Percentiles rank a stretch among this genome's conserved stretches.
phyloP scores from a whole-genome alignment of 208 protist species.

The Wallacemonas sp. region DNA sequence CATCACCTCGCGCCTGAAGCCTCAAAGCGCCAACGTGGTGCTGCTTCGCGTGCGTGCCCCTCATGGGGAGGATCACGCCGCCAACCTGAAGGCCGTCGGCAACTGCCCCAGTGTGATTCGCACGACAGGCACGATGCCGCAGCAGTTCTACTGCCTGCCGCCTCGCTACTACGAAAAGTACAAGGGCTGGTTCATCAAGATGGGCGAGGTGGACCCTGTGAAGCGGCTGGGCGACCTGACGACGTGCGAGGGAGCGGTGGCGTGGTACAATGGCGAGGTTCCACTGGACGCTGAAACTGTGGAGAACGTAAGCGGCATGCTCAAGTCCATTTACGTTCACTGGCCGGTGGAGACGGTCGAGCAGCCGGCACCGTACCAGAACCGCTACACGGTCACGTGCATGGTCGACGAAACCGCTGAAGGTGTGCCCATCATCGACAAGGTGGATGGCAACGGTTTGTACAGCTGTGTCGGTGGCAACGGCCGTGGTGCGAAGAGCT shows the following conservation, averaged over 20 bases:
- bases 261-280: conserved; percentile 20
- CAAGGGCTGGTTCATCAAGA: conserved; percentile 33
- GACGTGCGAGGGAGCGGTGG: conserved; percentile 14
- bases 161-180: conserved; percentile 26
- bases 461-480: conserved; percentile 25
- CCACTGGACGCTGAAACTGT: background rate
- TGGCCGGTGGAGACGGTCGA: conserved; percentile 20
- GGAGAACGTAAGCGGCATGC: conserved; percentile 1
- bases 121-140: conserved; percentile 3
- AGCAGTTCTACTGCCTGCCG: conserved; percentile 33
- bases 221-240: background rate
- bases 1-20: no score
- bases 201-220: conserved; percentile 16
- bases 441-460: conserved; percentile 17
- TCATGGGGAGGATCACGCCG: conserved; percentile 16
- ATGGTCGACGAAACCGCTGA: conserved; percentile 20
- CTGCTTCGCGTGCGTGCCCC: conserved; percentile 19
- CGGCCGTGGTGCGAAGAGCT: conserved; percentile 25
- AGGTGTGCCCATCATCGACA: conserved; percentile 21
- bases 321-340: conserved; percentile 16
- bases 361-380: background rate
- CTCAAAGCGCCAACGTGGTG: conserved; percentile 15
- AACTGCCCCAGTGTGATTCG: conserved; percentile 20
- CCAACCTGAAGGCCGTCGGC: conserved; percentile 18
- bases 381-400: conserved; percentile 23